Evolutionary conservation across 2,329 filamentous ascomycete species (phyloP).

Genomic region (Sporothrix protearum): DNA sequence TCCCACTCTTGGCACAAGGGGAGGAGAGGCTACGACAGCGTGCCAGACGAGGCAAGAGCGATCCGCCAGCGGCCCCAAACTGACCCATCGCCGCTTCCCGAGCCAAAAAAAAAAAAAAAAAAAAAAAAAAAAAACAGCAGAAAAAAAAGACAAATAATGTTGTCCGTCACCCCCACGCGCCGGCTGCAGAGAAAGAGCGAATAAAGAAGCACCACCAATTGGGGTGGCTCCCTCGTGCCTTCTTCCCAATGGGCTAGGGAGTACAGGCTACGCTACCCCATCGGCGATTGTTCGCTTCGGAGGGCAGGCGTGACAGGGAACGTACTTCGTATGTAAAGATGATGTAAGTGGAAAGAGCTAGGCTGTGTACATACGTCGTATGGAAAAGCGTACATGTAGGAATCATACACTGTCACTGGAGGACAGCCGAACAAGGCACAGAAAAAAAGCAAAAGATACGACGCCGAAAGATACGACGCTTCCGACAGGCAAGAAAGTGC

Average conservation of each 20-base stretch:
- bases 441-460: no score
- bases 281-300: background rate
- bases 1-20: slow-evolving; percentile 15
- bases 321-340: background rate
- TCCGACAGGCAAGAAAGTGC: background rate
- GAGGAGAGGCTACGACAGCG: no score
- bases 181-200: slow-evolving; percentile 10
- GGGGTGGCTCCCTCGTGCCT: background rate
- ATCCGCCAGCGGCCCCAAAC: background rate
- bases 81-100: background rate
- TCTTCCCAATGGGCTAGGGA: background rate
- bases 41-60: background rate
- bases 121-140: background rate
- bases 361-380: background rate
- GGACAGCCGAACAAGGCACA: background rate
- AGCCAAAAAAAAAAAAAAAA: background rate
- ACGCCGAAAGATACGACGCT: background rate
- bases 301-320: background rate
- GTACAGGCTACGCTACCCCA: background rate
- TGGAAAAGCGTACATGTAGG: background rate
- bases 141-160: background rate
- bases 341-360: background rate
- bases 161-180: slow-evolving; percentile 4
- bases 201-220: slow-evolving; percentile 10
- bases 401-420: background rate